Evolutionary conservation across 805 yeast species (phyloP), one percentile per base, ranked within the genome.

Genomic region (Candida koratica): DNA sequence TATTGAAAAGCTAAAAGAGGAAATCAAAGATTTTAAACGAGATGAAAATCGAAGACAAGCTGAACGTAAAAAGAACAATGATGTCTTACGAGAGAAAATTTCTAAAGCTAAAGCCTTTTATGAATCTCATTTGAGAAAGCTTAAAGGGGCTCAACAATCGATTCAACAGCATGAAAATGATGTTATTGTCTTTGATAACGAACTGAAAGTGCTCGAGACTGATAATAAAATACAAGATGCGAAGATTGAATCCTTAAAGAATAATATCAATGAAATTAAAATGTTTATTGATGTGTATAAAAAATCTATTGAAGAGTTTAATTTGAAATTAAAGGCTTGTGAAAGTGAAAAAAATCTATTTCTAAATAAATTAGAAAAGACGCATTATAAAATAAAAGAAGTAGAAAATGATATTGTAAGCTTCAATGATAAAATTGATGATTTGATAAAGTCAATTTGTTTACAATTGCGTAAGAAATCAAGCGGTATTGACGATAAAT

Each of bases 81-180:
- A 62, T 17, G 36, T 46, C 17, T 45, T 64, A 34, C 53, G 51
- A 31, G 48, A 47, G 24, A 61, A 56, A 32, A 55, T 63, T n/a
- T 49, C 55, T 4, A 64, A 60, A 41, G 54, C 53, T 31, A 50
- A 51, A 10, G 45, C 41, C 26, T 51, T 47, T 24, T 55, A 47
- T 37, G 69, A 67, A 27, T 53, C 48, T 17, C 47, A 67, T 32
- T 43, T 52, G 0, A 51, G 57, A 39, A 66, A 64, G 37, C 45
- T 67, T 23, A 62, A 60, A 41, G 67, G 70, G 5, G 53, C 67
- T 29, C 56, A 65, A 40, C 68, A 65, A 37, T 52, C 64, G 0
- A 67, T 64, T 4, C 46, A 49, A 11, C 71, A 67, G 45, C 47
- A 64, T 31, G 69, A 66, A 39, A 37, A 40, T 17, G 73, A 67